phyloP scores from a whole-genome alignment of 2,329 filamentous ascomycete genomes.

The Endoconidiophora laricicola region DNA sequence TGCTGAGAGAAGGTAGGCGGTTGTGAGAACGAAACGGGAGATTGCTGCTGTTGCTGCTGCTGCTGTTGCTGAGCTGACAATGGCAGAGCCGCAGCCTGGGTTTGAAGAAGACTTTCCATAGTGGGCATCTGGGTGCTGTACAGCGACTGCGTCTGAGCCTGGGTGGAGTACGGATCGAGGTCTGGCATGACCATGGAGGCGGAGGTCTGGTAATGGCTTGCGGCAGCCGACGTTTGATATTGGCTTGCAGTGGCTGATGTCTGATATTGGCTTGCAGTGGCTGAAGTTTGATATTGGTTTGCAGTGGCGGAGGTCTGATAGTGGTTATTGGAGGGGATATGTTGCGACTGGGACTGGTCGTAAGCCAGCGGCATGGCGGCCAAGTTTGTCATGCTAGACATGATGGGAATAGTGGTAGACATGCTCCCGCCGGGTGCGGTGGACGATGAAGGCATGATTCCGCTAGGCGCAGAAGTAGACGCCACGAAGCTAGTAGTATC shows the following conservation, averaged over 20 bases:
- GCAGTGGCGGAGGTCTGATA: not conserved
- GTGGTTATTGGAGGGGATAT: not conserved
- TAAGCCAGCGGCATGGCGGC: not conserved
- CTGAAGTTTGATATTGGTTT: not conserved
- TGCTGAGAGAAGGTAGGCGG: not conserved
- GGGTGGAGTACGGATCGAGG: too few relatives aligned
- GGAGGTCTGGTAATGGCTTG: too few relatives aligned
- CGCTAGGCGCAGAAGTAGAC: not conserved
- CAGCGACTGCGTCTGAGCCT: not conserved
- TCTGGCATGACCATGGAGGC: too few relatives aligned
- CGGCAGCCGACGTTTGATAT: not conserved
- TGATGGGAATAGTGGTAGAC: slow-evolving; percentile 4
- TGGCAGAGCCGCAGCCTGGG: too few relatives aligned
- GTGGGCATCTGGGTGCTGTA: slow-evolving; percentile 5
- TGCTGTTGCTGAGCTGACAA: too few relatives aligned
- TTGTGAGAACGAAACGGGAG: not conserved
- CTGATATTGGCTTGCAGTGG: not conserved
- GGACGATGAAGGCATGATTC: not conserved
- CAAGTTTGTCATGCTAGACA: slow-evolving; percentile 1
- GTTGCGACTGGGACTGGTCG: too few relatives aligned
- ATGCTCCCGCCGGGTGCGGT: not conserved
- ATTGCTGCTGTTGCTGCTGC: too few relatives aligned
- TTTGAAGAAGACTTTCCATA: not conserved
- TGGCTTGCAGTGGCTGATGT: not conserved
- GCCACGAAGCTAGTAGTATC: not conserved